Base-by-base conservation (phyloP, 2,329 filamentous ascomycete species). In the Pseudogymnoascus sp. region DNA sequence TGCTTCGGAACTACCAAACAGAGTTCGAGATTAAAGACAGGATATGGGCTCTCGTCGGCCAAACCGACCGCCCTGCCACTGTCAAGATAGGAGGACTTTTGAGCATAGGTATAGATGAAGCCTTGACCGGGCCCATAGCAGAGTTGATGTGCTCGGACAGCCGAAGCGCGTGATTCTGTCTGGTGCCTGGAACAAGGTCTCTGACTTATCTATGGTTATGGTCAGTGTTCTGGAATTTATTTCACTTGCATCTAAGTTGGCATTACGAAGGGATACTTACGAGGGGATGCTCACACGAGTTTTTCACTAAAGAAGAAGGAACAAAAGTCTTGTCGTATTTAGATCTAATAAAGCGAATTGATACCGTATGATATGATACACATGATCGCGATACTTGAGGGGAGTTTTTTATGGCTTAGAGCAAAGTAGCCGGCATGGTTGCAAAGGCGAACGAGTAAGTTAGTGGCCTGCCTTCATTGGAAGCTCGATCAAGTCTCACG, bases 1-100 rank as follows among this genome's bases (percentile, higher is more conserved):
- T 70, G 0, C 57, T 73, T 4, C 57, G 68, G 23, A 70, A 73
- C 31, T 71, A 64, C 7, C 72, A 73, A 62, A 71, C 71, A 60
- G 70, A 69, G 3, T 71, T 72, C 60, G 63, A 60, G 39, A 57
- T 64, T 7, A 73, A 73, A 47, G 69, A 71, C 18, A 68, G 66
- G 23, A 62, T 64, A 26, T 64, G 59, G 63, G 60, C 42, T 47
- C 18, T 47, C 11, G 42, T 47, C 42, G 6, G 10, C 42, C 42
- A 47, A 47, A 2, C 10, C 5, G 18, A 23, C 42, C 42, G 42
- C 42, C 42, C 42, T 47, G 42, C 42, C 42, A 14, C 42, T 47
- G 42, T 47, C 18, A 47, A 23, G 11, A 47, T 47, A 14, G 42
- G 42, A 47, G 42, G 42, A 23, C 42, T 47, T 47, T 47, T 47